Conservation (phyloP, 352 stramenopile species). For the Globisporangium uncinulatum region DNA sequence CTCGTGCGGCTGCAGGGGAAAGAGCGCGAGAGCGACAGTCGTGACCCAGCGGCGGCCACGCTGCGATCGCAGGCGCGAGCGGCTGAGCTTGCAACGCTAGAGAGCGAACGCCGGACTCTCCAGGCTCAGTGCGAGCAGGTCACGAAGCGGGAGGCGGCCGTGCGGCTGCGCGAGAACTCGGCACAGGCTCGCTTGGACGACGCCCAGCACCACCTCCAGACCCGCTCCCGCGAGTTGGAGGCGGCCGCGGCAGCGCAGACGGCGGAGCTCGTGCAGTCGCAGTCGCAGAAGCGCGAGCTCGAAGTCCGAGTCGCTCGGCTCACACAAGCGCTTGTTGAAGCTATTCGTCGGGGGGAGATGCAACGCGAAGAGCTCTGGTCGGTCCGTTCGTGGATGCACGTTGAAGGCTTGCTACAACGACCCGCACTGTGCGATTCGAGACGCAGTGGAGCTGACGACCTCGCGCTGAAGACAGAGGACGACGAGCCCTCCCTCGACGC, state of each 20-base stretch:
- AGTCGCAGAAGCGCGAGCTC: not conserved
- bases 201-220: not conserved
- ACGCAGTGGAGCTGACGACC: not conserved
- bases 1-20: slow-evolving; percentile 5
- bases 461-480: not conserved
- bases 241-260: not conserved
- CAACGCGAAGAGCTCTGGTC: slow-evolving; percentile 10
- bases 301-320: not conserved
- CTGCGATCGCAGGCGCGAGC: slow-evolving; percentile 1
- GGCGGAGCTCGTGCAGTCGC: not conserved
- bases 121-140: not conserved
- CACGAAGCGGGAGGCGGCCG: slow-evolving; percentile 1
- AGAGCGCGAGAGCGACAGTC: not conserved
- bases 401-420: not conserved
- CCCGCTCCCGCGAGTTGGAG: slow-evolving; percentile 1
- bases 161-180: slow-evolving; percentile 6
- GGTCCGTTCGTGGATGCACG: slow-evolving; percentile 3
- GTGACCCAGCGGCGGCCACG: not conserved
- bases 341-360: slow-evolving; percentile 6
- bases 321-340: not conserved
- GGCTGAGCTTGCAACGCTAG: not conserved
- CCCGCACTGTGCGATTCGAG: no score
- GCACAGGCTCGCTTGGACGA: not conserved
- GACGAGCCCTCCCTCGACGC: slow-evolving; percentile 7
- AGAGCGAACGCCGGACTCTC: not conserved